Evolutionary conservation across 2,329 filamentous ascomycete species (phyloP), one percentile per base, ranked within the genome.

Genomic region (Fusarium nisikadoi): DNA sequence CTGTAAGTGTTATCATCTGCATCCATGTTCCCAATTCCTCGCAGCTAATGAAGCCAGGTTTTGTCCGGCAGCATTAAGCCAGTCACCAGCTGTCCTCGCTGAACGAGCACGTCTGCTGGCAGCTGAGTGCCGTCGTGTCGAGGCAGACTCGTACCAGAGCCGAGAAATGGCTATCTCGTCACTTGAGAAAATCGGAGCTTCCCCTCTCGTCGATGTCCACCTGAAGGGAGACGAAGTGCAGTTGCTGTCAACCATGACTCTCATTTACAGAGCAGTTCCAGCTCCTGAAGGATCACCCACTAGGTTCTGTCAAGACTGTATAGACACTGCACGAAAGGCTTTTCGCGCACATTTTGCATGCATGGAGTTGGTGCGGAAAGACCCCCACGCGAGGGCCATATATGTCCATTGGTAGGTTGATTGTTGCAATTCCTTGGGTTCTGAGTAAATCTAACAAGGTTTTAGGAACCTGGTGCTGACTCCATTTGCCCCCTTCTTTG

Each of bases 401-500:
- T 87, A 87, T 72, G 81, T 88, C 63, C 85, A 87, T 69, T 89
- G 86, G 87, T 88, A 76, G 69, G 83, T 70, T 59, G 49, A 68
- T 41, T 13, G 5, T 12, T 45, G 11, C 25, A 10, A 27, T 36
- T n/a, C 39, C 27, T 9, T 8, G 6, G 13, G 9, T 20, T 35
- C 39, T 12, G 13, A 52, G 41, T n/a, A 20, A 42, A 17, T 33
- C 56, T 77, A 47, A 78, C 62, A 38, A 20, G 2, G n/a, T 20
- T 38, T 8, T 36, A 87, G 87, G 87, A 85, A 84, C n/a, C 79
- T 89, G 31, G 80, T 89, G 27, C 83, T 89, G 67, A 85, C 86
- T 5, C 89, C 88, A 0, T 90, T 90, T 73, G 86, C 87, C 2
- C 88, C 88, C 2, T 89, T 89, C 73, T 88, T 89, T 60, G 86